Evolutionary conservation across 495 filamentous ascomycete species (phyloP), one percentile per base, ranked within the genome.

Genomic region (Xylaria bambusicola): DNA sequence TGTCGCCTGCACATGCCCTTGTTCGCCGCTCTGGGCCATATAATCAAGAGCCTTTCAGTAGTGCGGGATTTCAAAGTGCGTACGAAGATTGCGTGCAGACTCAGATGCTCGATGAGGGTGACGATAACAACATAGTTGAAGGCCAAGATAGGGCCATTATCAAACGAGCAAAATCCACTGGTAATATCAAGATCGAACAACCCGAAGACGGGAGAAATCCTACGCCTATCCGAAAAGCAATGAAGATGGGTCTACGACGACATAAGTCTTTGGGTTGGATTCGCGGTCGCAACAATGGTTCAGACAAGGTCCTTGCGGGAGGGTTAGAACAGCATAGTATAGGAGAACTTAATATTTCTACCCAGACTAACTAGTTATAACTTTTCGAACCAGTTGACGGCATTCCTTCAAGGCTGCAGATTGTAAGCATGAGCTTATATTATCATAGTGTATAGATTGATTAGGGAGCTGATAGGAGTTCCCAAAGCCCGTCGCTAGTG

Each of bases 71-170:
- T 3, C 48, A 62, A 18, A 42, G 59, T 13, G 50, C 54, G 7
- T 62, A 64, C 35, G 60, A 63, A 23, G 60, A 65, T 26, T 63
- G 60, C 44, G 62, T 62, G 23, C 67, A 55, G 9, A 59, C 55
- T 47, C 67, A 63, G 26, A 63, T 62, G 58, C 48, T 62, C 45
- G 62, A 69, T 51, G 60, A 70, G 17, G 53, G 64, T 6, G 31
- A 47, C 29, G 40, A 46, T n/a, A 80, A 81, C 3, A 78, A 81
- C 55, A 78, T 79, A 51, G 75, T 82, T 23, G 1, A 21, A 23
- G n/a, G 50, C 23, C 50, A 53, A n/a, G 13, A 53, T 15, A 52
- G 7, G 18, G 12, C 20, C 8, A 46, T 9, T 1, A 45, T 60
- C 27, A 60, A 60, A 40, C 57, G 57, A 2, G 48, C 57, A 10